Conservation (phyloP, 129 eudicot genomes). For the Helianthus annuus region DNA sequence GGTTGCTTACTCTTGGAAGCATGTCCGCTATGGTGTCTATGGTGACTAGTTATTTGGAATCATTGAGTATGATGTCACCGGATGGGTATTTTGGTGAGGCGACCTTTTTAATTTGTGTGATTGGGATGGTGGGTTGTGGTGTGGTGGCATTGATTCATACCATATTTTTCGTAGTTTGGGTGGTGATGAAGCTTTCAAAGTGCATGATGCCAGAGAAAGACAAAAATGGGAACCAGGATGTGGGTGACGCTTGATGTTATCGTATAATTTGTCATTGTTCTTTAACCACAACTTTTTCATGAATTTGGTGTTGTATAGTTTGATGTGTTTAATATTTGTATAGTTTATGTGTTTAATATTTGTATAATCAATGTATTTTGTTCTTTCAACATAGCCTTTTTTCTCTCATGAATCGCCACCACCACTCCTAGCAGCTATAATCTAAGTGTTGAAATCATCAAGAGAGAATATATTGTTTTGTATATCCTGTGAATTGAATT, state of each 20-base stretch:
- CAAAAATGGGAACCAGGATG: background rate
- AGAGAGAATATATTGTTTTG: too few relatives aligned
- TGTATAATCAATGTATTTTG: too few relatives aligned
- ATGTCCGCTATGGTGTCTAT: conserved; percentile 21
- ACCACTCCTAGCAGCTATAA: too few relatives aligned
- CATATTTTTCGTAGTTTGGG: conserved; percentile 27
- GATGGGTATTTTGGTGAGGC: conserved; percentile 20
- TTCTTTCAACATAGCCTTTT: too few relatives aligned
- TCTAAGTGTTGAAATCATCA: too few relatives aligned
- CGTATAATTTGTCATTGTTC: background rate
- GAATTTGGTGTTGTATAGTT: background rate
- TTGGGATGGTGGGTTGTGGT: conserved; percentile 34
- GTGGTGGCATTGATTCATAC: conserved; percentile 31
- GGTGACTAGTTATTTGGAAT: conserved; percentile 22
- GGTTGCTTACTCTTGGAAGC: conserved; percentile 32
- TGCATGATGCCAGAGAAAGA: conserved; percentile 2
- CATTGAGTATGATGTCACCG: conserved; percentile 24
- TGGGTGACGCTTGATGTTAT: conserved; percentile 5
- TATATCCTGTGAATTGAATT: too few relatives aligned
- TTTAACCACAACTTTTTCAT: background rate
- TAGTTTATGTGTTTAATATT: background rate
- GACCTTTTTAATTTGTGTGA: conserved; percentile 21
- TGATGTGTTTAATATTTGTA: background rate
- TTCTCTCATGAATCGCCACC: too few relatives aligned
- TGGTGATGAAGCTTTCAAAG: conserved; percentile 27